Conservation (phyloP, 2,329 filamentous ascomycete species). For the Rhytidhysteron rufulum region DNA sequence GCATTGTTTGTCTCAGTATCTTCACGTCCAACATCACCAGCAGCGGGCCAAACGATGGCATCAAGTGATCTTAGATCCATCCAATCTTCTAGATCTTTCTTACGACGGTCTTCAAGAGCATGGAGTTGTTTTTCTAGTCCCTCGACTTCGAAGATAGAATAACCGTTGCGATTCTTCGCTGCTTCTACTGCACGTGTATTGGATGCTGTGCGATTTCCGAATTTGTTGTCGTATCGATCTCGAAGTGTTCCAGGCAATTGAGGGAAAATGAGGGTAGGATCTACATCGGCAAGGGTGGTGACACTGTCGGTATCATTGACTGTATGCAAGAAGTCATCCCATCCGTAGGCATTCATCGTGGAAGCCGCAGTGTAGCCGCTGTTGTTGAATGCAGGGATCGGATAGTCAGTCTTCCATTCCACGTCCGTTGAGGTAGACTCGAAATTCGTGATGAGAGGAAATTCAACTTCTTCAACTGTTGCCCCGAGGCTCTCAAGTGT, state of each 20-base stretch:
- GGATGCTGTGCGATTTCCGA: too few relatives aligned
- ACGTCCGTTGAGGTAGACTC: slow-evolving; percentile 39
- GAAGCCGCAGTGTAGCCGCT: slow-evolving; percentile 48
- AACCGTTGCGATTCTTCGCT: slow-evolving; percentile 38
- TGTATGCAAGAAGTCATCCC: slow-evolving; percentile 48
- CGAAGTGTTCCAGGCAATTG: slow-evolving; percentile 33
- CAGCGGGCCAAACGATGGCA: slow-evolving; percentile 47
- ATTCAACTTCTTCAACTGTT: slow-evolving; percentile 41
- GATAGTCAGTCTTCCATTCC: slow-evolving; percentile 37
- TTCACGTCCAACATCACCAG: slow-evolving; percentile 49
- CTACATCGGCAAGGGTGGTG: slow-evolving; percentile 40
- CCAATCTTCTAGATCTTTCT: slow-evolving; percentile 50
- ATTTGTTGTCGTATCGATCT: slow-evolving; percentile 35
- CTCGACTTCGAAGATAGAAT: slow-evolving; percentile 41
- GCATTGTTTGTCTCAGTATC: slow-evolving; percentile 42
- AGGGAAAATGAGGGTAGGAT: slow-evolving; percentile 36
- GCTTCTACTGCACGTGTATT: too few relatives aligned
- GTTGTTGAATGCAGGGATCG: slow-evolving; percentile 39
- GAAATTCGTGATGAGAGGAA: slow-evolving; percentile 45
- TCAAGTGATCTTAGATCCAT: slow-evolving; percentile 43
- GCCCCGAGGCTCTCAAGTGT: slow-evolving; percentile 42
- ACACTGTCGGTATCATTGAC: slow-evolving; percentile 40
- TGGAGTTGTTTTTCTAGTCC: slow-evolving; percentile 42
- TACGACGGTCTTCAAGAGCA: slow-evolving; percentile 48
- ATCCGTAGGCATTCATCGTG: slow-evolving; percentile 48